phyloP scores from a whole-genome alignment of 352 stramenopile species.

The Albugo candida region DNA sequence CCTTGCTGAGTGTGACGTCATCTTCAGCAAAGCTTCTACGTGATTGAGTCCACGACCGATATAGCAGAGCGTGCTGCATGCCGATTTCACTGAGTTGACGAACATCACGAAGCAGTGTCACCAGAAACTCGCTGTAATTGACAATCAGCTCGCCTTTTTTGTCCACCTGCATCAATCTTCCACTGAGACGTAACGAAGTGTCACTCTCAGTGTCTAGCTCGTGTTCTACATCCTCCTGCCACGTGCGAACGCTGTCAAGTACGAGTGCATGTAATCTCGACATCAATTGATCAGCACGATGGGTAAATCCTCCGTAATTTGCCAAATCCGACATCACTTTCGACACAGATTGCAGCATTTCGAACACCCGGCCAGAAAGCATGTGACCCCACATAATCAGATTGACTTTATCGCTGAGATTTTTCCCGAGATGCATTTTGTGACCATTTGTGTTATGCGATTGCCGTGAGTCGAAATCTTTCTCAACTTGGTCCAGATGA shows the following conservation, averaged over 20 bases:
- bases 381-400: slow-evolving; percentile 73
- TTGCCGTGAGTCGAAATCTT: slow-evolving; percentile 51
- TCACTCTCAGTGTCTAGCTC: slow-evolving; percentile 45
- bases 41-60: slow-evolving; percentile 7
- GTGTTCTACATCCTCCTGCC: slow-evolving; percentile 60
- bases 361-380: slow-evolving; percentile 28
- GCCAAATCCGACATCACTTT: slow-evolving; percentile 48
- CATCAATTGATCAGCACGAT: slow-evolving; percentile 32
- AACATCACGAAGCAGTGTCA: slow-evolving; percentile 83
- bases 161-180: slow-evolving; percentile 85
- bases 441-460: slow-evolving; percentile 9
- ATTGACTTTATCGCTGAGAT: slow-evolving; percentile 64
- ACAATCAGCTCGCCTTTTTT: slow-evolving; percentile 74
- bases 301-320: slow-evolving; percentile 25
- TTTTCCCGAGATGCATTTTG: slow-evolving; percentile 53
- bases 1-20: slow-evolving; percentile 4
- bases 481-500: slow-evolving; percentile 75
- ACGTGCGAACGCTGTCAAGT: slow-evolving; percentile 66
- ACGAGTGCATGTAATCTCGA: slow-evolving; percentile 40
- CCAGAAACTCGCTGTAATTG: slow-evolving; percentile 87
- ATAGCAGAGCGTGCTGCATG: slow-evolving; percentile 33
- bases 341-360: slow-evolving; percentile 25
- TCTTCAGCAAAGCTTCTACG: no score
- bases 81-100: slow-evolving; percentile 82
- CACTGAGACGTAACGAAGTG: slow-evolving; percentile 40